phyloP scores from a whole-genome alignment of 495 filamentous ascomycete species.

The Mycothermus thermophilus region DNA sequence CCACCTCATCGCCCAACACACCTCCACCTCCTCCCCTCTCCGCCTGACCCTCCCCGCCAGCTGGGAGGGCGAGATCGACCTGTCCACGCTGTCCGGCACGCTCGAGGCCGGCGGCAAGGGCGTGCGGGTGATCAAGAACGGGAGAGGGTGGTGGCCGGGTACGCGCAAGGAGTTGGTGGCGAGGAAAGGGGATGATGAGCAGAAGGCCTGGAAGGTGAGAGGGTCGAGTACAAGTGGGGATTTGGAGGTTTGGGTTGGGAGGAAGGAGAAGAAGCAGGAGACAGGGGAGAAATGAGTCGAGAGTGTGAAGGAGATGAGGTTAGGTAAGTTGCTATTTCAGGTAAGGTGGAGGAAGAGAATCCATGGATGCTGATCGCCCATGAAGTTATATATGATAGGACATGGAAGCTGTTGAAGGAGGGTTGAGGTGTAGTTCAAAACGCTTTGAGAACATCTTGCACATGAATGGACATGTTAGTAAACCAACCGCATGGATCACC shows the following conservation, averaged over 20 bases:
- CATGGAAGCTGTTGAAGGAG: no score
- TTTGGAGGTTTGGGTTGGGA: conserved; percentile 21
- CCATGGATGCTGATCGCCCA: no score
- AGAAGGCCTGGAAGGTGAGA: conserved; percentile 12
- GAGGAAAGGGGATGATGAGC: conserved; percentile 22
- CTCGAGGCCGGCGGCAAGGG: conserved; percentile 20
- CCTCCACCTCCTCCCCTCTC: neutral
- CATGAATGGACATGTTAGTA: no score
- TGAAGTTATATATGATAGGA: no score
- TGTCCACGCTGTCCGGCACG: conserved; percentile 16
- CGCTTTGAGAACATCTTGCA: no score
- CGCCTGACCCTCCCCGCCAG: conserved; percentile 9
- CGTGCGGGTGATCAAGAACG: conserved; percentile 18
- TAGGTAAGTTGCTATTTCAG: no score
- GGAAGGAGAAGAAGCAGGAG: no score
- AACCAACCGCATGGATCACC: no score
- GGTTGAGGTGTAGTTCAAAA: no score
- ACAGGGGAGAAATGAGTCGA: conserved; percentile 3
- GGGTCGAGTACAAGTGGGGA: conserved; percentile 17
- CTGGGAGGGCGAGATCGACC: conserved; percentile 28
- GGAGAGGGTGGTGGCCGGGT: conserved; percentile 19
- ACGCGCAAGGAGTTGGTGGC: conserved; percentile 17
- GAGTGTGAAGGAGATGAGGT: neutral
- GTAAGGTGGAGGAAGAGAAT: no score
- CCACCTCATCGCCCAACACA: no score